These are phyloP conservation scores for Neurospora sublineolata DNA, from an alignment of 495 filamentous ascomycete genomes.

Conservation along the genomic window DNA sequence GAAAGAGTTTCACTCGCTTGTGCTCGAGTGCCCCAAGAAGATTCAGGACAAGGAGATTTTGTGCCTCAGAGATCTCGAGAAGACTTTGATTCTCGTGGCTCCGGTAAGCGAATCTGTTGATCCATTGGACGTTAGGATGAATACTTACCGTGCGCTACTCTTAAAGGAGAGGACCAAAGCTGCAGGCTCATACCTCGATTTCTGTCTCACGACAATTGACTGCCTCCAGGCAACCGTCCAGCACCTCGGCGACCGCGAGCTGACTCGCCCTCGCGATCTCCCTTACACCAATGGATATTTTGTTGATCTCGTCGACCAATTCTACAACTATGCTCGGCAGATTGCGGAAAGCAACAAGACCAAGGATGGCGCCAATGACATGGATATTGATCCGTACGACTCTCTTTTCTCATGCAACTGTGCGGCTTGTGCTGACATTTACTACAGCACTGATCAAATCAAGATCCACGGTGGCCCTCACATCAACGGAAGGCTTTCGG, in stretches of 20 bases:
- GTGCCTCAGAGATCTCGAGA: constrained; percentile 80
- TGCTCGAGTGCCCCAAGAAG: constrained; percentile 60
- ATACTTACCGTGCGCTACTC: constrained; percentile 54
- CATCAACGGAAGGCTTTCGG: constrained; percentile 62
- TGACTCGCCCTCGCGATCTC: constrained; percentile 65
- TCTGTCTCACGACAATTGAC: constrained; percentile 77
- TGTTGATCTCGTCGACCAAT: constrained; percentile 83
- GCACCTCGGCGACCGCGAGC: constrained; percentile 67
- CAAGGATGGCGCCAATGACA: constrained; percentile 31
- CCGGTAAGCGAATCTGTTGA: constrained; percentile 60
- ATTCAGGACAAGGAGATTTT: constrained; percentile 71
- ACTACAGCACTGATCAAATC: constrained; percentile 49
- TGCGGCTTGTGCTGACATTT: constrained; percentile 27
- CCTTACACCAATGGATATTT: constrained; percentile 91
- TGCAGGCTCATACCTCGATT: constrained; percentile 59
- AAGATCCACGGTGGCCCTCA: constrained; percentile 64
- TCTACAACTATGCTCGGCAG: constrained; percentile 56
- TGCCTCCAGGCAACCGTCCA: constrained; percentile 75
- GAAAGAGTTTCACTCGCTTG: constrained; percentile 68
- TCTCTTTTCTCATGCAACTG: not conserved
- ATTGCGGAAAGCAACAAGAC: constrained; percentile 41
- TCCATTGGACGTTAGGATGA: constrained; percentile 41
- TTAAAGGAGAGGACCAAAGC: constrained; percentile 65
- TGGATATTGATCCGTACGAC: constrained; percentile 45
- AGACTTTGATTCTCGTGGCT: constrained; percentile 75